Base-by-base conservation (phyloP, 108 stramenopile genomes). In the Skeletonema tropicum region DNA sequence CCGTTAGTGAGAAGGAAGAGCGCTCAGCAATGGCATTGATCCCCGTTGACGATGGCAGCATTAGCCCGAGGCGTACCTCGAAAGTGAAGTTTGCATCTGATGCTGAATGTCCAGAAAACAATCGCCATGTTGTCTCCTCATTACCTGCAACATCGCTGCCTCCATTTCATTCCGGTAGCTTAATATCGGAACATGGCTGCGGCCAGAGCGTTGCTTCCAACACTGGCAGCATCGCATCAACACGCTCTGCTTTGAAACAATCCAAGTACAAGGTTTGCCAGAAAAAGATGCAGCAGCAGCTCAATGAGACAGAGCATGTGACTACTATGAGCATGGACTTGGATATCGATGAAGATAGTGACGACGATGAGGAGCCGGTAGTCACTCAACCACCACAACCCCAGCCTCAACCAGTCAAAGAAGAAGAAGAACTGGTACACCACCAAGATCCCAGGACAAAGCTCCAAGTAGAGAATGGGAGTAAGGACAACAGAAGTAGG, bases 321-420 rank as follows among this genome's bases (percentile, higher is more conserved):
- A 76, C 75, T 3, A 76, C 75, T 1, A 76, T 76, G 75, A 68
- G 66, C 60, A 76, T 76, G 75, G 75, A 76, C 52, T 68, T 76
- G 49, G 67, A 76, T 36, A 68, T 76, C 36, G 67, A 76, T 10
- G 71, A 62, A 17, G 75, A 76, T 29, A 66, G 58, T 39, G 75
- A 76, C 1, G 45, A 36, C 21, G 58, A 49, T 14, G 66, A 49
- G 32, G 49, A 30, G n/a, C 35, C 23, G 52, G 17, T 25, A 13
- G 42, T 31, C 15, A 60, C 15, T 32, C n/a, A 45, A 3, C 21
- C 64, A 57, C 12, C 57, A 33, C 6, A 75, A 60, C 13, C 65
- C 32, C 30, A 36, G 11, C 38, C 38, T 39, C 11, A 21, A 17
- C 19, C 23, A 21, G 19, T 23, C 52, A 32, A 32, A 23, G 23